Evolutionary conservation across 768 basidiomycete species (phyloP).

Genomic region (Agrocybe pediades): DNA sequence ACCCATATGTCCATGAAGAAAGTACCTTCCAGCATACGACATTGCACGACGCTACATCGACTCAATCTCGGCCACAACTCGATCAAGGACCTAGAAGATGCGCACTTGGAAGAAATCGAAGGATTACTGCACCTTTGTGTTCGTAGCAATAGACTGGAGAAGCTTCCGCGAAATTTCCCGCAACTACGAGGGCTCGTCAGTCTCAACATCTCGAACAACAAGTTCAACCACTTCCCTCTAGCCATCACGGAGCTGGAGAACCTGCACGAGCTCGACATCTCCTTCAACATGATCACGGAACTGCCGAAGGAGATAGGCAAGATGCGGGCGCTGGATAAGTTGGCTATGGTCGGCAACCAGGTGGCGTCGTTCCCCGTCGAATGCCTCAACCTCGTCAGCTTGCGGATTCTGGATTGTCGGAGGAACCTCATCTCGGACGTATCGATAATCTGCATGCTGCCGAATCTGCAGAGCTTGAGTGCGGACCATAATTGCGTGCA

Average conservation of each 20-base stretch:
- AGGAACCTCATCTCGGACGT: constrained; percentile 84
- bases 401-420: constrained; percentile 80
- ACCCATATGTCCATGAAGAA: constrained; percentile 94
- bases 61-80: constrained; percentile 92
- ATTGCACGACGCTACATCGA: constrained; percentile 70
- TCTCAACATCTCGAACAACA: constrained; percentile 96
- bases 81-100: constrained; percentile 86
- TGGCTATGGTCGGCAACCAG: constrained; percentile 87
- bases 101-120: constrained; percentile 75
- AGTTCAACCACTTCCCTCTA: constrained; percentile 73
- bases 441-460: constrained; percentile 65
- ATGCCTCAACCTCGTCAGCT: constrained; percentile 52
- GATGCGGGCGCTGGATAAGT: constrained; percentile 64
- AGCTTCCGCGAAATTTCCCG: constrained; percentile 84
- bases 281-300: constrained; percentile 87
- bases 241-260: constrained; percentile 72
- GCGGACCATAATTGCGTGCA: constrained; percentile 87
- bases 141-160: constrained; percentile 91
- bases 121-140: constrained; percentile 69
- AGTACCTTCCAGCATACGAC: constrained; percentile 82
- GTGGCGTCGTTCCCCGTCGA: constrained; percentile 71
- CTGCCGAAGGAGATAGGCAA: constrained; percentile 81
- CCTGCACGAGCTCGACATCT: constrained; percentile 88
- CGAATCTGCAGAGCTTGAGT: constrained; percentile 63
- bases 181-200: constrained; percentile 68